A percentile compares a stretch with the other conserved stretches of the same genome.
phyloP scores from a whole-genome alignment of 306 rosid species.

The Rosa lucieae region DNA sequence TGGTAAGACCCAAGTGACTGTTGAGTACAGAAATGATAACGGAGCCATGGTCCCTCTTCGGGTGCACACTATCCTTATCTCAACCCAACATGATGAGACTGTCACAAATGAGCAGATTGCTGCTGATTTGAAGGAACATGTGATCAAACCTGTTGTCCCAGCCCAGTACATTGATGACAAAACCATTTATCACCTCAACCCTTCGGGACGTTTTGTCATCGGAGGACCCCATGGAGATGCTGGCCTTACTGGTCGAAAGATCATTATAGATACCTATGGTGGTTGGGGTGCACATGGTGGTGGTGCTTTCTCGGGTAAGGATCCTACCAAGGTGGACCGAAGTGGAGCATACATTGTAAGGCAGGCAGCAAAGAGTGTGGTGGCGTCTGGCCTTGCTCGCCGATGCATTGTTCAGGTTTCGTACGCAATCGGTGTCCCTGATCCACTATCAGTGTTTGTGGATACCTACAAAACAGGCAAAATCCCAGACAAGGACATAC shows the following conservation, averaged over 20 bases:
- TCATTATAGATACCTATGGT: slow-evolving; percentile 75
- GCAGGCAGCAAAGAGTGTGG: slow-evolving; percentile 82
- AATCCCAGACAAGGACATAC: slow-evolving; percentile 59
- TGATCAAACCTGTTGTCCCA: slow-evolving; percentile 69
- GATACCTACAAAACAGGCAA: slow-evolving; percentile 67
- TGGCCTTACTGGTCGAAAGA: slow-evolving; percentile 83
- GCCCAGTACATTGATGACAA: slow-evolving; percentile 70
- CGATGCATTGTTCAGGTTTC: slow-evolving; percentile 84
- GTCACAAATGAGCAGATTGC: slow-evolving; percentile 67
- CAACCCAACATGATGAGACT: slow-evolving; percentile 73
- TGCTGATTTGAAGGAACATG: slow-evolving; percentile 68
- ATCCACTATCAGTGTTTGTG: slow-evolving; percentile 68
- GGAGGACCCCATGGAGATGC: slow-evolving; percentile 91
- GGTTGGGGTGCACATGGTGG: slow-evolving; percentile 96
- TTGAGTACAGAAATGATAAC: slow-evolving; percentile 67
- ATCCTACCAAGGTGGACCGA: slow-evolving; percentile 80
- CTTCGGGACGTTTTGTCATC: slow-evolving; percentile 77
- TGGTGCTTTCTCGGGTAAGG: slow-evolving; percentile 85
- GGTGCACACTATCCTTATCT: slow-evolving; percentile 79
- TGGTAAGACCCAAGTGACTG: slow-evolving; percentile 84
- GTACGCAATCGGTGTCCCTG: slow-evolving; percentile 81
- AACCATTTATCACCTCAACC: slow-evolving; percentile 74
- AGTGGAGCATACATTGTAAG: slow-evolving; percentile 76
- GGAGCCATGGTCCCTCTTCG: slow-evolving; percentile 81
- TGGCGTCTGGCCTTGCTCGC: slow-evolving; percentile 76